phyloP scores from a whole-genome alignment of 2,329 filamentous ascomycete species.

The Cordyceps fumosorosea region DNA sequence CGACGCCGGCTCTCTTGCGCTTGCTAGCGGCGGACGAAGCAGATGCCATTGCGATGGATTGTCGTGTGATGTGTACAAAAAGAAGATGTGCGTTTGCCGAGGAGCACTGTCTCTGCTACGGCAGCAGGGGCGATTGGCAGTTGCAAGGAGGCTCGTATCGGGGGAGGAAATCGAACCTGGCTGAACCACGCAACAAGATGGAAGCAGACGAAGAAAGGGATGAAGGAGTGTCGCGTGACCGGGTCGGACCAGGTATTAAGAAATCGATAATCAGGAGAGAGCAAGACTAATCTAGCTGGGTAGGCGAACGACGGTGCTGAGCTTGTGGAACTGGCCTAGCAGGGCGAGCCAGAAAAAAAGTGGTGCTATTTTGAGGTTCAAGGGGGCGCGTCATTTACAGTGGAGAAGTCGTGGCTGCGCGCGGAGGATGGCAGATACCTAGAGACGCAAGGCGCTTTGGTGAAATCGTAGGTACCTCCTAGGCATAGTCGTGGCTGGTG shows the following conservation, averaged over 20 bases:
- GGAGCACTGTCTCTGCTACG: neutral
- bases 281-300: neutral
- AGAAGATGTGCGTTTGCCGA: neutral
- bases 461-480: neutral
- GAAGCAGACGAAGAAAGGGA: neutral
- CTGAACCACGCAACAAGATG: neutral
- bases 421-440: neutral
- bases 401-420: neutral
- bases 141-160: neutral
- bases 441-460: neutral
- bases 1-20: conserved; percentile 67
- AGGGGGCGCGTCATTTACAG: conserved; percentile 9
- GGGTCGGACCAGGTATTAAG: neutral
- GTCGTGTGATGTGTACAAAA: conserved; percentile 1
- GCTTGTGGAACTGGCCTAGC: neutral
- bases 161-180: neutral
- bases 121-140: neutral
- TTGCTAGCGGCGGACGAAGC: conserved; percentile 55
- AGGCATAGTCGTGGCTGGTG: neutral
- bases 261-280: conserved; percentile 10
- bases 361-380: conserved; percentile 6
- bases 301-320: conserved; percentile 1
- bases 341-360: conserved; percentile 10
- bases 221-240: conserved; percentile 12
- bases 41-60: conserved; percentile 49